A percentile compares a stretch with the other conserved stretches of the same genome.
Conservation (phyloP, 345 rosid genomes). For the Eucalyptus cladocalyx region DNA sequence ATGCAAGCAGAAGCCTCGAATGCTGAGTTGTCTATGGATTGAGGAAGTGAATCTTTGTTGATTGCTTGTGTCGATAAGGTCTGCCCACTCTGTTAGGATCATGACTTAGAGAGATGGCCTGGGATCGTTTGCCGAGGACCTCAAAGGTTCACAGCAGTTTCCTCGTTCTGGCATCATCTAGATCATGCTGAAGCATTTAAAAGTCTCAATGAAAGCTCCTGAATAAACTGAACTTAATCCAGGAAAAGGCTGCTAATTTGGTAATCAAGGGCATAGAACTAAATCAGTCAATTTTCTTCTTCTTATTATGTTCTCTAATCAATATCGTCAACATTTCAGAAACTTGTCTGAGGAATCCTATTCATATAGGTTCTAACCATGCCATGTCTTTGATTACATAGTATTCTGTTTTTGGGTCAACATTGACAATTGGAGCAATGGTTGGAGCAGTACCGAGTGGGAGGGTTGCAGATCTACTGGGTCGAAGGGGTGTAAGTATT, state of each 20-base stretch:
- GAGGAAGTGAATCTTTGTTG: neutral
- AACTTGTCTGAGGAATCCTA: neutral
- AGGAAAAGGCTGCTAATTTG: neutral
- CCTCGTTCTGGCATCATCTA: neutral
- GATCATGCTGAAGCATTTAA: neutral
- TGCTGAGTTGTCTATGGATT: neutral
- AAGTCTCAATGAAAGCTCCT: neutral
- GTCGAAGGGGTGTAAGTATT: constrained; percentile 13
- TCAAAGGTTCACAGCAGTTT: neutral
- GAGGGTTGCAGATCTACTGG: constrained; percentile 13
- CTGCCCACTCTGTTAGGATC: neutral
- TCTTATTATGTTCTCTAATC: neutral
- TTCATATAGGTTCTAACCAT: neutral
- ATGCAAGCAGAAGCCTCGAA: neutral
- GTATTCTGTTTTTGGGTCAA: constrained; percentile 20
- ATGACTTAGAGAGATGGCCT: neutral
- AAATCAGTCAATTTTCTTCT: neutral
- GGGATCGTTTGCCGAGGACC: neutral
- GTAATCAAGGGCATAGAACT: neutral
- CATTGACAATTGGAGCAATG: constrained; percentile 19
- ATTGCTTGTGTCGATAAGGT: neutral
- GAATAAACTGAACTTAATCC: neutral
- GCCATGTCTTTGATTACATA: neutral
- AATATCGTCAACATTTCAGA: neutral
- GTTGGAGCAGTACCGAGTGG: constrained; percentile 12